Conservation (phyloP, 352 stramenopile species). For the Aphanomyces stellatus region DNA sequence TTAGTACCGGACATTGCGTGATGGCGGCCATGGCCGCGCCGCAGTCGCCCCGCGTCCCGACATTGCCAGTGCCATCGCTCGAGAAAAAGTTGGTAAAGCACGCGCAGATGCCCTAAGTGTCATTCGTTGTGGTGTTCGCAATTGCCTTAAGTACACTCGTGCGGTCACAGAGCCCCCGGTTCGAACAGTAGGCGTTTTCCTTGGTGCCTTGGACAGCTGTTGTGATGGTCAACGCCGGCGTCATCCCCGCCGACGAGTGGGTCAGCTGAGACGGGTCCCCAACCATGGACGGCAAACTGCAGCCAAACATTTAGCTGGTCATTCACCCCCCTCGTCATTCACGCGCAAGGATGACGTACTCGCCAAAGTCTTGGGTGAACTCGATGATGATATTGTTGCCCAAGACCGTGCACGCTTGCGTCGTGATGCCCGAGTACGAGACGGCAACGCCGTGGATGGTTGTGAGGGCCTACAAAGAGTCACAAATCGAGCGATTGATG, state of each 20-base stretch:
- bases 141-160: no score
- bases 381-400: conserved; percentile 69
- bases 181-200: conserved; percentile 80
- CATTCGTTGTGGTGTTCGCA: no score
- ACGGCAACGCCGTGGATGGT: conserved; percentile 58
- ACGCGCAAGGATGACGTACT: conserved; percentile 27
- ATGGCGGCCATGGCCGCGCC: conserved; percentile 61
- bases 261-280: conserved; percentile 43
- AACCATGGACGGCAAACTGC: conserved; percentile 44
- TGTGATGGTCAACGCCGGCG: conserved; percentile 36
- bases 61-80: conserved; percentile 63
- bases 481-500: background rate
- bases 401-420: conserved; percentile 54
- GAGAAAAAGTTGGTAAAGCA: conserved; percentile 85
- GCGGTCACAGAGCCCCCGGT: conserved; percentile 74
- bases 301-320: background rate
- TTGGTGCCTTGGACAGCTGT: conserved; percentile 80
- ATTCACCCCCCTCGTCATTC: background rate
- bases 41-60: conserved; percentile 87
- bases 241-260: conserved; percentile 40
- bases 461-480: conserved; percentile 38
- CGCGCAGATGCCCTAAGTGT: conserved; percentile 51
- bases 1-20: conserved; percentile 40
- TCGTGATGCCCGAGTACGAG: conserved; percentile 58
- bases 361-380: conserved; percentile 68